Percentiles rank a stretch among this genome's conserved stretches.
Conservation (phyloP, 257 asterid genomes). For the Solanum sejunctum region DNA sequence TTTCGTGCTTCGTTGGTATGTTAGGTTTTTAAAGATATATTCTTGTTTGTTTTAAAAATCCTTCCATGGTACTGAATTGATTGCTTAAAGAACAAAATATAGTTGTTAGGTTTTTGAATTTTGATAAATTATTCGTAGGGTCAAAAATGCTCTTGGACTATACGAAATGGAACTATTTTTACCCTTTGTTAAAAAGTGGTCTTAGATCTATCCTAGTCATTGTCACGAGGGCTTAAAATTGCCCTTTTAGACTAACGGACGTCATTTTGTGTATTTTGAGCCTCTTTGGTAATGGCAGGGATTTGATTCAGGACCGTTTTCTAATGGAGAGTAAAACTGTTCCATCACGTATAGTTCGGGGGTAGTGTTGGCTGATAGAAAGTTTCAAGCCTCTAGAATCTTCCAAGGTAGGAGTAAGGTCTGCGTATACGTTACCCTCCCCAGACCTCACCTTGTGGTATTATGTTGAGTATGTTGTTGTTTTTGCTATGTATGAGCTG, state of each 20-base stretch:
- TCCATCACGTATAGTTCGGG: too few relatives aligned
- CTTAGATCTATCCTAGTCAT: too few relatives aligned
- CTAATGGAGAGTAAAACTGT: background rate
- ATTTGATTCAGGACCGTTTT: background rate
- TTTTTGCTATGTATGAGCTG: background rate
- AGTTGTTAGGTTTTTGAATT: too few relatives aligned
- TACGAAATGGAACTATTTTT: too few relatives aligned
- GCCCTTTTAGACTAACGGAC: background rate
- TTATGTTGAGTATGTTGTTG: background rate
- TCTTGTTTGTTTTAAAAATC: background rate
- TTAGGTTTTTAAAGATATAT: background rate
- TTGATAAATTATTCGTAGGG: too few relatives aligned
- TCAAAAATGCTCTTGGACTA: too few relatives aligned
- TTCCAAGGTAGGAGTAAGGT: background rate
- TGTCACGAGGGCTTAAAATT: background rate
- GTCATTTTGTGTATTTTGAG: background rate
- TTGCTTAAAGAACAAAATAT: background rate
- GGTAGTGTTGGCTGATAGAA: background rate
- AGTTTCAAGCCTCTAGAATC: background rate
- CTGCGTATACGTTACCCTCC: background rate
- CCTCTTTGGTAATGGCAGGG: background rate
- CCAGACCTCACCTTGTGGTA: background rate
- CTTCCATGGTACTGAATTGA: background rate
- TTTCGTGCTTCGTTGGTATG: background rate
- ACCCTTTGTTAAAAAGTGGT: background rate